Base-by-base conservation (phyloP, 2,329 filamentous ascomycete species). In the Coleophoma cylindrospora region DNA sequence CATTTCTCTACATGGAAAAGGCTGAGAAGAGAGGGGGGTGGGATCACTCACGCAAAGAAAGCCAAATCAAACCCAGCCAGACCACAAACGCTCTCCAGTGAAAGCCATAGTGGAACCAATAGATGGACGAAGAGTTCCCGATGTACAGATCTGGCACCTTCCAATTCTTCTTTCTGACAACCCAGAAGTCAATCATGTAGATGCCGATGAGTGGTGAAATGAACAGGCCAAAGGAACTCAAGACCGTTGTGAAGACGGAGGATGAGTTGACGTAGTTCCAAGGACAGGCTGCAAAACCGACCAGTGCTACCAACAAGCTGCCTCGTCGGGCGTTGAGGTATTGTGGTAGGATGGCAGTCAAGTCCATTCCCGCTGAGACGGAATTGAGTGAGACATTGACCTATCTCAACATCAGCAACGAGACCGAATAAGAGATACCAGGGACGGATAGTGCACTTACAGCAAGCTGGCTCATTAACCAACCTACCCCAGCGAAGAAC, bases 131-230 rank as follows among this genome's bases (percentile, higher is more conserved):
- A n/a, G 34, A 34, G 41, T 45, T 38, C 15, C 56, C 54, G 10
- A 53, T 48, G 45, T 49, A 58, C 9, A 58, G 45, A 37, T 58
- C 52, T 4, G 54, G 54, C 19, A 58, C 44, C 19, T 51, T 54
- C 50, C 50, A 56, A 9, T 52, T 51, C 12, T 49, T n/a, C 34
- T 41, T 49, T n/a, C 53, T 50, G 15, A 57, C 45, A 32, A 55
- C 32, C 53, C 50, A 57, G 44, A 43, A 51, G 13, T 27, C 13
- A 12, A 22, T 9, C 14, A 43, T 40, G 11, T 32, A 45, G 10
- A 50, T 45, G 10, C 40, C 43, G 5, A 45, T 34, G 11, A 45
- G 14, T 12, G 43, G 43, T 32, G 21, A 32, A 8, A 45, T 19
- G 43, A 45, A 45, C 12, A 45, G 9, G 6, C 21, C 43, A 22